phyloP scores from a whole-genome alignment of 495 filamentous ascomycete species.

The Pyrenula aspistea region DNA sequence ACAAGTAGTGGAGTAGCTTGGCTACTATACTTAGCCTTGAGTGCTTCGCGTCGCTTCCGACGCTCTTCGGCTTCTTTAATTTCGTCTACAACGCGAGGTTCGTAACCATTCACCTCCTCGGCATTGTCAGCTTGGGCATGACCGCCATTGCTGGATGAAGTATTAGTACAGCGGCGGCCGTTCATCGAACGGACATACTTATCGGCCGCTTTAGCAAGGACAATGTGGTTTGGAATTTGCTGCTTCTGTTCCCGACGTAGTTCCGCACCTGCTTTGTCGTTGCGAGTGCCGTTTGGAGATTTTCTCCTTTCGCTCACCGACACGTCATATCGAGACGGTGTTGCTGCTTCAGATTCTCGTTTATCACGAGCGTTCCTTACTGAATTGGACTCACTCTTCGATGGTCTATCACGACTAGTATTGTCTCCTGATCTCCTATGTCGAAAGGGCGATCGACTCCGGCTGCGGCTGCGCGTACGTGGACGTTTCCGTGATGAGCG shows the following conservation, averaged over 20 bases:
- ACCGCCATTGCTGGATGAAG: slow-evolving; percentile 5
- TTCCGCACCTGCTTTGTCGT: slow-evolving; percentile 55
- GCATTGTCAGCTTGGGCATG: slow-evolving; percentile 4
- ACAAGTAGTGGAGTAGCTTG: slow-evolving; percentile 63
- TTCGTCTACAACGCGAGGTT: slow-evolving; percentile 47
- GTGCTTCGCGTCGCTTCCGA: slow-evolving; percentile 74
- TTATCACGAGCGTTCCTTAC: slow-evolving; percentile 8
- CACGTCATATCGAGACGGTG: slow-evolving; percentile 38
- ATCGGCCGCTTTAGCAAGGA: slow-evolving; percentile 15
- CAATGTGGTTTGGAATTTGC: slow-evolving; percentile 22
- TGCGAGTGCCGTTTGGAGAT: slow-evolving; percentile 39
- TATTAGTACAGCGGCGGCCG: slow-evolving; percentile 4
- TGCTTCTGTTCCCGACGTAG: slow-evolving; percentile 48
- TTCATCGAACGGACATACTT: slow-evolving; percentile 25
- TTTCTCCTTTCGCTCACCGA: slow-evolving; percentile 58
- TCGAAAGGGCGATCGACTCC: slow-evolving; percentile 24
- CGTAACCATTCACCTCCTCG: slow-evolving; percentile 15
- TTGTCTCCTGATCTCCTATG: slow-evolving; percentile 21
- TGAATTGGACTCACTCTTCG: slow-evolving; percentile 19
- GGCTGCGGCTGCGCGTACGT: slow-evolving; percentile 49
- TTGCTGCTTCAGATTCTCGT: slow-evolving; percentile 13
- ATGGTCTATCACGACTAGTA: not conserved
- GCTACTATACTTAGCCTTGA: slow-evolving; percentile 70
- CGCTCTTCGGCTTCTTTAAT: slow-evolving; percentile 74
- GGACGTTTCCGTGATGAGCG: slow-evolving; percentile 46